A percentile compares a stretch with the other conserved stretches of the same genome.
phyloP scores from a whole-genome alignment of 257 asterid species.

The Nicotiana paniculata region DNA sequence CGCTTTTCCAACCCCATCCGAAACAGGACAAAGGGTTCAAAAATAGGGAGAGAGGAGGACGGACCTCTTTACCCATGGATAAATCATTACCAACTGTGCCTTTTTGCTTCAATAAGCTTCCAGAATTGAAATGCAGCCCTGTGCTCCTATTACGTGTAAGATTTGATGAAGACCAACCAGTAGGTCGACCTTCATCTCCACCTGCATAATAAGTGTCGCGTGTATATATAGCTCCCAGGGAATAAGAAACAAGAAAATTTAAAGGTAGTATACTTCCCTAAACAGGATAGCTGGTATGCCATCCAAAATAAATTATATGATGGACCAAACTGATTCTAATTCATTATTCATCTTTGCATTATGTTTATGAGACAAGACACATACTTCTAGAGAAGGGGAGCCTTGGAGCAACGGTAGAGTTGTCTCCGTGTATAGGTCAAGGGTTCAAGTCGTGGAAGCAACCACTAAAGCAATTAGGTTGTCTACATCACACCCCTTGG shows the following conservation, averaged over 20 bases:
- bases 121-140: constrained; percentile 37
- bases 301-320: background rate
- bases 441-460: too few relatives aligned
- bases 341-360: background rate
- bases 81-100: constrained; percentile 39
- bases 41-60: constrained; percentile 6
- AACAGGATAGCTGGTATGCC: background rate
- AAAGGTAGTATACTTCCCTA: background rate
- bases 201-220: constrained; percentile 32
- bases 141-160: constrained; percentile 36
- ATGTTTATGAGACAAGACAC: background rate
- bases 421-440: too few relatives aligned
- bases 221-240: background rate
- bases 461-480: too few relatives aligned
- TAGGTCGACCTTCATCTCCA: constrained; percentile 51
- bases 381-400: background rate
- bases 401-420: too few relatives aligned
- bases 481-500: too few relatives aligned
- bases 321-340: background rate
- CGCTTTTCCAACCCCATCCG: background rate
- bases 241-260: background rate
- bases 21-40: background rate
- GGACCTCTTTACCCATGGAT: constrained; percentile 48
- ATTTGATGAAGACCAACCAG: constrained; percentile 40
- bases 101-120: constrained; percentile 54